phyloP scores from a whole-genome alignment of 768 basidiomycete species.

The Auricularia sp. region DNA sequence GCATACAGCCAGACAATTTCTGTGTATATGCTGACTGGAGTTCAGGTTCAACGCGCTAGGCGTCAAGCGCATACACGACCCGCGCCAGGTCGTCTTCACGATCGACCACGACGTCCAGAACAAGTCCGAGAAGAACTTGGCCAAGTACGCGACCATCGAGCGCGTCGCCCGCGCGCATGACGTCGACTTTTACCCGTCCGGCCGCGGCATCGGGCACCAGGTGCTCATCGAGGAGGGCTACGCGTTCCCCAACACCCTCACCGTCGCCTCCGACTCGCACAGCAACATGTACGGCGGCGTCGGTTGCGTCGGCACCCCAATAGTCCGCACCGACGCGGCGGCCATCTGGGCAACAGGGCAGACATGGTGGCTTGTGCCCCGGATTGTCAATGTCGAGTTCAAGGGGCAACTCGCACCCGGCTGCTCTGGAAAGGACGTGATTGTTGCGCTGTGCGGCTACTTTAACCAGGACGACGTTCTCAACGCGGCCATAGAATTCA shows the following conservation, averaged over 20 bases:
- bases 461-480: conserved; percentile 97
- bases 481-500: conserved; percentile 94
- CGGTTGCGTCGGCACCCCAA: conserved; percentile 93
- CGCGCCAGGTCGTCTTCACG: conserved; percentile 85
- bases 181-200: conserved; percentile 95
- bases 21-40: neutral
- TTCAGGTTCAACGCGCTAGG: conserved; percentile 89
- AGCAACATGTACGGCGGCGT: conserved; percentile 99
- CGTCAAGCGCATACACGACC: conserved; percentile 71
- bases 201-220: conserved; percentile 96
- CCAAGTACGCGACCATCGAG: conserved; percentile 89
- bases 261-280: conserved; percentile 93
- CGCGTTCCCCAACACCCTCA: conserved; percentile 90
- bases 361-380: conserved; percentile 99
- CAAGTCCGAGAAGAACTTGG: conserved; percentile 77
- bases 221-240: conserved; percentile 97
- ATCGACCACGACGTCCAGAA: conserved; percentile 99
- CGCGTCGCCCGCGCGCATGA: conserved; percentile 75
- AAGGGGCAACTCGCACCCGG: conserved; percentile 73
- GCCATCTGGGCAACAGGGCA: conserved; percentile 97
- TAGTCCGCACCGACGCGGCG: conserved; percentile 90
- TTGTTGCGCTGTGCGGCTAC: conserved; percentile 89
- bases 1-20: neutral
- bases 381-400: conserved; percentile 91
- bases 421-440: conserved; percentile 96